Evolutionary conservation across 2,329 filamentous ascomycete genomes (phyloP).

Genomic region (Cephalotrichum gorgonifer): DNA sequence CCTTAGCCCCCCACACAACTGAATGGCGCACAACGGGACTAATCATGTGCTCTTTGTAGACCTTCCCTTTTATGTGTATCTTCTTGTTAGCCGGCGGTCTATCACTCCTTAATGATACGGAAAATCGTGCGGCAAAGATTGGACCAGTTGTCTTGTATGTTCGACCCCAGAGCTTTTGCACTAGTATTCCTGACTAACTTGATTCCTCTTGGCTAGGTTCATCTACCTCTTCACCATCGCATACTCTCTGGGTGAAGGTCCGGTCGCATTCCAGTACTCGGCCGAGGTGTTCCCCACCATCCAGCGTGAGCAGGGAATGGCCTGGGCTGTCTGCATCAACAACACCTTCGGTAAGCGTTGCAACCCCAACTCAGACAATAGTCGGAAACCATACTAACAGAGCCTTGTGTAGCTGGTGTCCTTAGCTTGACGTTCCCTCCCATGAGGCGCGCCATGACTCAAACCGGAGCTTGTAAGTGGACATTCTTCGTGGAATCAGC

Average conservation of each 20-base stretch:
- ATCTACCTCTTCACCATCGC: conserved; percentile 25
- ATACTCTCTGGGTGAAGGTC: conserved; percentile 24
- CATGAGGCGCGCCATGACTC: conserved; percentile 19
- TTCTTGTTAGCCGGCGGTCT: conserved; percentile 20
- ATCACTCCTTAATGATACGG: conserved; percentile 16
- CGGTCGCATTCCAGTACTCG: conserved; percentile 26
- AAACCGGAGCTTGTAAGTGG: conserved; percentile 18
- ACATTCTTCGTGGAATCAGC: neutral
- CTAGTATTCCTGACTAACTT: conserved; percentile 5
- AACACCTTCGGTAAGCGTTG: conserved; percentile 16
- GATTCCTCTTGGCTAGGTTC: conserved; percentile 10
- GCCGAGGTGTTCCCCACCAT: conserved; percentile 26
- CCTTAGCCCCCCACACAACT: neutral
- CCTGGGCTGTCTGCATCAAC: conserved; percentile 25
- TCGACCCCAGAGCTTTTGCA: conserved; percentile 4
- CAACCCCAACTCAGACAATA: conserved; percentile 8
- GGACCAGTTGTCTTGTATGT: conserved; percentile 18
- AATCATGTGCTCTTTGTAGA: conserved; percentile 9
- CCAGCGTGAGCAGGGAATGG: conserved; percentile 26
- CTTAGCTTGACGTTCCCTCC: conserved; percentile 21
- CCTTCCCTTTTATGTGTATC: conserved; percentile 23
- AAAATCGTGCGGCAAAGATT: conserved; percentile 12
- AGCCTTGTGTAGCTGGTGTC: conserved; percentile 11
- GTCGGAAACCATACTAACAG: conserved; percentile 10
- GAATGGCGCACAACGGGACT: too few species aligned